Percentiles rank a stretch among this genome's conserved stretches.
Conservation (phyloP, 2,329 filamentous ascomycete species). For the Nothopassalora personata region DNA sequence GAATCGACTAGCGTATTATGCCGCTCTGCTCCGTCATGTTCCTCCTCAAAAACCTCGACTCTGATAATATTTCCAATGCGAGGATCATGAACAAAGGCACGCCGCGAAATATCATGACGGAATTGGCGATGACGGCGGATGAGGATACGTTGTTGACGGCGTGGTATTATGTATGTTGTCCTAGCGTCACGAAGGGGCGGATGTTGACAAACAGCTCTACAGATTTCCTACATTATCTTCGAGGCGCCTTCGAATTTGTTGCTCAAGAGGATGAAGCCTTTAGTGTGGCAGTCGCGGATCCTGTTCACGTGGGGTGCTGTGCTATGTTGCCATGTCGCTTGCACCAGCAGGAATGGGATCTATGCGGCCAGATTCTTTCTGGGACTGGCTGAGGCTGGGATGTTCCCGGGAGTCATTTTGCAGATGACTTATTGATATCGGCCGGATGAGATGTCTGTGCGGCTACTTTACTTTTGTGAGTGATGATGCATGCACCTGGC, state of each 20-base stretch:
- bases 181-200: too few relatives aligned
- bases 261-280: conserved; percentile 11
- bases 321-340: conserved; percentile 4
- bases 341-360: conserved; percentile 1
- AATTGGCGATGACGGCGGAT: conserved; percentile 30
- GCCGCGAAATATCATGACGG: conserved; percentile 14
- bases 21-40: conserved; percentile 35
- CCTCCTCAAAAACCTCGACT: conserved; percentile 32
- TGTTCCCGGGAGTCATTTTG: conserved; percentile 8
- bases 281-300: conserved; percentile 10
- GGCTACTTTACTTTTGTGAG: not conserved
- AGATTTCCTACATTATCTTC: conserved; percentile 13
- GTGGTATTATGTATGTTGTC: conserved; percentile 28
- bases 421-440: conserved; percentile 42
- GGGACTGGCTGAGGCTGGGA: conserved; percentile 6
- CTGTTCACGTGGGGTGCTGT: conserved; percentile 10
- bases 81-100: conserved; percentile 36
- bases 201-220: too few relatives aligned
- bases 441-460: conserved; percentile 41
- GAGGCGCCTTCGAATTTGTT: conserved; percentile 13
- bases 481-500: too few relatives aligned
- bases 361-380: conserved; percentile 5
- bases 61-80: conserved; percentile 32
- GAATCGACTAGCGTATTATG: conserved; percentile 43
- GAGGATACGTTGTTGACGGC: conserved; percentile 34